phyloP scores from a whole-genome alignment of 345 rosid genomes.

The Linum usitatissimum region DNA sequence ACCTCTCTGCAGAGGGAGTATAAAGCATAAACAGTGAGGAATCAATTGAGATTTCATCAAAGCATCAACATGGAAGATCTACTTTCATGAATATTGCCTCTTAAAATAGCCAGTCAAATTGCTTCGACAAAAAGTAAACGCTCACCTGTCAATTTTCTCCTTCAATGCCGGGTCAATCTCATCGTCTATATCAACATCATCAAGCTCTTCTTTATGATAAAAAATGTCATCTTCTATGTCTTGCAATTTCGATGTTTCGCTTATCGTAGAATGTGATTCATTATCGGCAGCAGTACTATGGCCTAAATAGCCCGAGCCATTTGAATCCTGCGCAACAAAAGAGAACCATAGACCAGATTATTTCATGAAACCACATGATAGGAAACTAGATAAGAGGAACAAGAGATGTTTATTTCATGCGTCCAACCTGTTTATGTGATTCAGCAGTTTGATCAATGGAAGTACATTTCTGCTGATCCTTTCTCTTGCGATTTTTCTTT shows the following conservation, averaged over 20 bases:
- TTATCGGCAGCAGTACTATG: slow-evolving; percentile 3
- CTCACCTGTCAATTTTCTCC: slow-evolving; percentile 25
- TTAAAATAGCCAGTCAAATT: background rate
- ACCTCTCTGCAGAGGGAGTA: slow-evolving; percentile 48
- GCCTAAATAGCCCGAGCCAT: slow-evolving; percentile 3
- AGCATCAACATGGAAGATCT: background rate
- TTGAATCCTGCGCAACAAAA: slow-evolving; percentile 10
- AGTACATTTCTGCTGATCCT: slow-evolving; percentile 38
- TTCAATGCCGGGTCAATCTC: slow-evolving; percentile 24
- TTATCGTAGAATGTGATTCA: slow-evolving; percentile 5
- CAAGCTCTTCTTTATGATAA: slow-evolving; percentile 12
- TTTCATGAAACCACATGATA: background rate
- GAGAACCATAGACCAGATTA: background rate
- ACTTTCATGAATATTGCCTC: background rate
- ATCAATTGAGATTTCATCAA: background rate
- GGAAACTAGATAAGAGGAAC: background rate
- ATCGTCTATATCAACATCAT: slow-evolving; percentile 17
- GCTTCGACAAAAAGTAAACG: background rate
- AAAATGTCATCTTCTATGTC: slow-evolving; percentile 12
- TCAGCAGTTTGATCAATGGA: slow-evolving; percentile 10
- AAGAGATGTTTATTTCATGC: background rate
- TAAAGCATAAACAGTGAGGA: background rate
- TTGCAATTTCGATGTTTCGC: slow-evolving; percentile 8
- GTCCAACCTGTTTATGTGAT: slow-evolving; percentile 9
- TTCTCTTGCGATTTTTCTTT: slow-evolving; percentile 62